Conservation (phyloP, 208 protist species). For the Trichomonas tenax region DNA sequence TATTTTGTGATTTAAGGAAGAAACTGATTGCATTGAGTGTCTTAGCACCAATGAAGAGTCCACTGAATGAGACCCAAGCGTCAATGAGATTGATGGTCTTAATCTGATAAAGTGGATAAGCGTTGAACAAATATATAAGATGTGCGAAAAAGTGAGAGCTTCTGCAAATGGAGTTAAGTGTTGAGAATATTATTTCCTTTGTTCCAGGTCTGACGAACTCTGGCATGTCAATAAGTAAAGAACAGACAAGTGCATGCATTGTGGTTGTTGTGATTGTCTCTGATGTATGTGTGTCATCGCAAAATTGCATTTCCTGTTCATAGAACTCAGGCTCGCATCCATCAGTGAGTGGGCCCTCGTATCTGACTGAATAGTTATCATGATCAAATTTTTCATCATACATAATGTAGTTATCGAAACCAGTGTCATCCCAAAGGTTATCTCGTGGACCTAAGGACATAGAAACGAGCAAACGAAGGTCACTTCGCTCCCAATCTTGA, state of each 20-base stretch:
- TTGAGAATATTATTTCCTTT: not conserved
- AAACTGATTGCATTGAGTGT: not conserved
- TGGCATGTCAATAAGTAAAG: not conserved
- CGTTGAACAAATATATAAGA: not conserved
- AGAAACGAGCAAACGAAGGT: not conserved
- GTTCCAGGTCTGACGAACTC: too few species aligned
- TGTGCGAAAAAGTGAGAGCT: not conserved
- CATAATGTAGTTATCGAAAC: not conserved
- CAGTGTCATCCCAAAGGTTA: slow-evolving; percentile 6
- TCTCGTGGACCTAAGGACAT: not conserved
- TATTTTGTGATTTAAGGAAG: not conserved
- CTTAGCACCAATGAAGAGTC: not conserved
- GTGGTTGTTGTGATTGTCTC: not conserved
- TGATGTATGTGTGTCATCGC: not conserved
- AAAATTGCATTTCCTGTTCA: not conserved
- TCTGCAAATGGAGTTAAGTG: not conserved
- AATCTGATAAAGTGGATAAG: not conserved
- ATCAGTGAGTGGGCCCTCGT: not conserved
- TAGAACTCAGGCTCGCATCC: not conserved
- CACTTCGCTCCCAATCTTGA: not conserved
- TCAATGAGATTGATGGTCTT: not conserved
- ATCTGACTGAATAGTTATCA: not conserved
- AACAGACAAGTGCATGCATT: not conserved
- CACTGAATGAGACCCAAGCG: not conserved
- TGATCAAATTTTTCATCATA: not conserved